Evolutionary conservation across 208 protist species (phyloP).

Genomic region (Trypanosoma conorhini): DNA sequence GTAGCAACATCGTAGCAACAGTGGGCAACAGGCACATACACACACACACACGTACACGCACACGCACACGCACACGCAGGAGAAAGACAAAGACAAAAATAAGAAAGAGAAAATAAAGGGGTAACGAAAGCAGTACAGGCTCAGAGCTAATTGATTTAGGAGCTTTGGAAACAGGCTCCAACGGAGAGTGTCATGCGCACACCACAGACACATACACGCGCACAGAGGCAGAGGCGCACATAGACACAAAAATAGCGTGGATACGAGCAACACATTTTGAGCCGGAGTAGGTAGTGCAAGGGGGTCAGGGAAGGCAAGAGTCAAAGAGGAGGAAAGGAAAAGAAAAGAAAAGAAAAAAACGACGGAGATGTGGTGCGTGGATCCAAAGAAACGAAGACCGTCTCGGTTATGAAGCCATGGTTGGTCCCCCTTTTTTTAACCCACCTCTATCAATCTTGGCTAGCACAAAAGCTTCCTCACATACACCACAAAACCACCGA

Average conservation of each 20-base stretch:
- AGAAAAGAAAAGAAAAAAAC: background rate
- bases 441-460: background rate
- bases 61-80: background rate
- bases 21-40: background rate
- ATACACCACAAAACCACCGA: background rate
- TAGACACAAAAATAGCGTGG: background rate
- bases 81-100: conserved; percentile 1
- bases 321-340: background rate
- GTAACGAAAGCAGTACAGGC: no score
- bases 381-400: background rate
- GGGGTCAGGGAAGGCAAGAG: background rate
- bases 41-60: background rate
- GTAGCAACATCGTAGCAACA: conserved; percentile 5
- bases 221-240: background rate
- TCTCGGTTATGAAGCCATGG: background rate
- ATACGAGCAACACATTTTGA: background rate
- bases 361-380: background rate
- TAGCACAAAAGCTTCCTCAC: background rate
- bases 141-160: no score
- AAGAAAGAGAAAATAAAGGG: conserved; percentile 7
- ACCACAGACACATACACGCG: no score
- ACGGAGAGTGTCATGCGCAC: no score
- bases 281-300: background rate
- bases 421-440: background rate
- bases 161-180: no score